Evolutionary conservation across 106 monocot genomes (phyloP).

Genomic region (Acorus calamus): DNA sequence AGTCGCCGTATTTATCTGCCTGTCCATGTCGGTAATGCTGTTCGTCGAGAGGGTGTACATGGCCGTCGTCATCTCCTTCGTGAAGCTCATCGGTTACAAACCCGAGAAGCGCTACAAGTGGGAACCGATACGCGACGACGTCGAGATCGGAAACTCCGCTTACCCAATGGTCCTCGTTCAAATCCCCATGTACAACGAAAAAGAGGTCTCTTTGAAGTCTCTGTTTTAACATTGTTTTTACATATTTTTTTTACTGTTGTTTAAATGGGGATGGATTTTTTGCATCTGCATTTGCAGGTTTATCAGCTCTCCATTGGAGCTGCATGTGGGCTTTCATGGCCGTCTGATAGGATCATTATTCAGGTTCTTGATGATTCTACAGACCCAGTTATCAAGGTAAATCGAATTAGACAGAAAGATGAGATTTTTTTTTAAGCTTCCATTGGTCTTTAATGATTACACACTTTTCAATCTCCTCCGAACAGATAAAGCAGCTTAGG

Average conservation of each 20-base stretch:
- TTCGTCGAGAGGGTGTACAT: conserved; percentile 36
- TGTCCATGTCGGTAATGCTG: conserved; percentile 35
- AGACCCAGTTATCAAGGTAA: conserved; percentile 37
- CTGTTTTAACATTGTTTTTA: background rate
- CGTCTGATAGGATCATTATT: conserved; percentile 37
- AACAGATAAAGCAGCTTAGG: too few species aligned
- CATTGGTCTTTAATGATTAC: too few species aligned
- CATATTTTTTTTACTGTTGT: background rate
- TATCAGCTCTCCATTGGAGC: conserved; percentile 48
- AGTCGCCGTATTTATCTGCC: conserved; percentile 18
- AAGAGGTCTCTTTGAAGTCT: conserved; percentile 10
- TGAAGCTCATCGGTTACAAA: conserved; percentile 25
- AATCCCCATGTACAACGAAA: conserved; percentile 52
- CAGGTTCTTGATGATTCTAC: conserved; percentile 56
- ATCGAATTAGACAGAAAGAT: too few species aligned
- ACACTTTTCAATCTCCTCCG: too few species aligned
- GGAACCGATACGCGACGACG: conserved; percentile 33
- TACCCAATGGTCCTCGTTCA: conserved; percentile 54
- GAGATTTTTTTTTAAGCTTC: too few species aligned
- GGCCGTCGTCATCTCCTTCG: conserved; percentile 18
- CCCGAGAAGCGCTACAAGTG: conserved; percentile 34
- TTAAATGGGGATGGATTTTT: background rate
- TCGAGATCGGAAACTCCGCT: conserved; percentile 25
- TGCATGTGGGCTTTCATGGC: conserved; percentile 49
- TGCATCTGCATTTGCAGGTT: conserved; percentile 10